Conservation (phyloP, 2,329 filamentous ascomycete genomes). For the Colletotrichum orchidophilum region DNA sequence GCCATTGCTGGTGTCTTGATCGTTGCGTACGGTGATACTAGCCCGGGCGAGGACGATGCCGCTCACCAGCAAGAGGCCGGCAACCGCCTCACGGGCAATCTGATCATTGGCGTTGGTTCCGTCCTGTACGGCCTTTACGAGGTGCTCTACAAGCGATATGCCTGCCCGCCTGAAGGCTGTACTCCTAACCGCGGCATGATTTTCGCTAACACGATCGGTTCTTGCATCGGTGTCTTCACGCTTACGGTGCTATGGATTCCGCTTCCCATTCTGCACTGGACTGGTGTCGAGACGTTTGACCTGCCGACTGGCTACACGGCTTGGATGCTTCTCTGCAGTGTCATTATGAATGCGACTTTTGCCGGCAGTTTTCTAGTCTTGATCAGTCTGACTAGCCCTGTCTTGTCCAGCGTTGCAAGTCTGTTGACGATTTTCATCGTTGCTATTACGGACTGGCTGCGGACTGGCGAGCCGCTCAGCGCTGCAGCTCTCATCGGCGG, state of each 20-base stretch:
- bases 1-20: constrained; percentile 91
- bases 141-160: constrained; percentile 92
- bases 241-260: constrained; percentile 91
- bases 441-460: constrained; percentile 87
- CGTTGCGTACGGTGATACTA: constrained; percentile 90
- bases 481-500: constrained; percentile 84
- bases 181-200: constrained; percentile 90
- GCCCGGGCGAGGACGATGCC: constrained; percentile 54
- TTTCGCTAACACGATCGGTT: constrained; percentile 93
- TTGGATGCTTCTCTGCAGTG: constrained; percentile 81
- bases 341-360: constrained; percentile 89
- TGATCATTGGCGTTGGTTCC: constrained; percentile 90
- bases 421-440: constrained; percentile 97
- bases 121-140: constrained; percentile 97
- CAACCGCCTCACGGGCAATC: constrained; percentile 82
- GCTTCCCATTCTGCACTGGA: constrained; percentile 81
- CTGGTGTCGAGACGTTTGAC: constrained; percentile 84
- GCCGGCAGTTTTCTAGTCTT: constrained; percentile 92
- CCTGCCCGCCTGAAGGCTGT: constrained; percentile 91
- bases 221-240: constrained; percentile 87
- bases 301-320: constrained; percentile 82
- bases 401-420: constrained; percentile 90
- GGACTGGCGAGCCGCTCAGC: constrained; percentile 81
- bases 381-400: constrained; percentile 91
- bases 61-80: constrained; percentile 58